Evolutionary conservation across 2,329 filamentous ascomycete genomes (phyloP), one percentile per base, ranked within the genome.

Genomic region (Xylogone sp.): DNA sequence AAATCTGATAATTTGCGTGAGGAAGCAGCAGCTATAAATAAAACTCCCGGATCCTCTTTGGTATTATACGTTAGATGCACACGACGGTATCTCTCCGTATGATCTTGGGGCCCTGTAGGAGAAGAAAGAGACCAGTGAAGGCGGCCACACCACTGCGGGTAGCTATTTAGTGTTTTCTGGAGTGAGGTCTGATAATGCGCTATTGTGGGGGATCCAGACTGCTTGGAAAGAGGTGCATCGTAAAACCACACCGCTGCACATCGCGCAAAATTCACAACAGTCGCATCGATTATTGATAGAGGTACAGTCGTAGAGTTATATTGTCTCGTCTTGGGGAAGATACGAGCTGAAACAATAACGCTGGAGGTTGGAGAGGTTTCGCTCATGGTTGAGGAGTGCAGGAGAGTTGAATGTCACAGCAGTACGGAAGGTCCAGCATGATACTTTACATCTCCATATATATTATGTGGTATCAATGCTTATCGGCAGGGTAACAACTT

Each of bases 161-260:
- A 74, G n/a, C 61, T 61, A 42, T 67, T 54, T 2, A 75, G 59
- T 0, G 70, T 70, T 19, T 64, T 59, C 2, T 59, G 52, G 21
- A 75, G 67, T 2, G 69, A 62, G 1, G 21, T 22, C 46, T 58
- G 52, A 9, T 65, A 52, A 31, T 57, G 55, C 5, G 51, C 22
- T 7, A 52, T 24, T 16, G 58, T 51, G 39, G 45, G 16, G 13
- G 45, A 16, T 3, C 50, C 21, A 13, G 52, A 45, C 21, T 31
- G 42, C 19, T 54, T 56, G 18, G 45, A 49, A 18, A 62, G 62
- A 43, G n/a, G n/a, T n/a, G 64, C 59, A 29, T 73, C 62, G 51
- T 65, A 76, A 7, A 75, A 67, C 74, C 74, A 77, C 18, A 75
- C 67, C 3, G 71, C 73, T 19, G 65, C 69, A 7, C 70, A 70